These are phyloP conservation scores for Floccularia luteovirens DNA, from an alignment of 768 basidiomycete genomes.

Conservation along the genomic window DNA sequence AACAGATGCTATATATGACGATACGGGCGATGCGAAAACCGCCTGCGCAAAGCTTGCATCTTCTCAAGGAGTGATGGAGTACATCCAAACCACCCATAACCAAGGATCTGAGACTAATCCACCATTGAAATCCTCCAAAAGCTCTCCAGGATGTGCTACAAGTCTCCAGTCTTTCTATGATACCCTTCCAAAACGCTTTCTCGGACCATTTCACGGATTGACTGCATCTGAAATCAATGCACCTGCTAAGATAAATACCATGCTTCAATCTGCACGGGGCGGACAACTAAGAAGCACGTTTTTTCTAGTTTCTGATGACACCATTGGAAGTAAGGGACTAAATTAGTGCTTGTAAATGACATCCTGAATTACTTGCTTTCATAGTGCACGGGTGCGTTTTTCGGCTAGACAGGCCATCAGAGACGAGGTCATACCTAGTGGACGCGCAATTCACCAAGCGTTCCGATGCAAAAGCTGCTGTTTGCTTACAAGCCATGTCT, in stretches of 20 bases:
- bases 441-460: constrained; percentile 57
- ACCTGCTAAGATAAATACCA: constrained; percentile 42
- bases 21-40: constrained; percentile 34
- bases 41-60: constrained; percentile 51
- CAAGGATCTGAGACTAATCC: constrained; percentile 18
- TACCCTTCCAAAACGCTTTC: constrained; percentile 57
- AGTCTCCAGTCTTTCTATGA: constrained; percentile 56
- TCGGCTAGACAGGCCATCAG: constrained; percentile 43
- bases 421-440: constrained; percentile 50
- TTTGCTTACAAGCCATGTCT: constrained; percentile 56
- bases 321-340: constrained; percentile 32
- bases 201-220: constrained; percentile 40
- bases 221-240: constrained; percentile 46
- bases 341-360: not conserved
- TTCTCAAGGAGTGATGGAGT: constrained; percentile 46
- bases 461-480: constrained; percentile 63
- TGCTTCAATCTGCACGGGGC: constrained; percentile 45
- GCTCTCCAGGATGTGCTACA: too few species aligned
- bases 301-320: constrained; percentile 30
- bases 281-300: constrained; percentile 34
- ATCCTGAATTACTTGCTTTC: constrained; percentile 2
- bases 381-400: constrained; percentile 59
- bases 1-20: constrained; percentile 33
- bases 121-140: constrained; percentile 6
- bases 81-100: constrained; percentile 48